Evolutionary conservation across 140 eudicot genomes (phyloP), one percentile per base, ranked within the genome.

Genomic region (Anethum foeniculum): DNA sequence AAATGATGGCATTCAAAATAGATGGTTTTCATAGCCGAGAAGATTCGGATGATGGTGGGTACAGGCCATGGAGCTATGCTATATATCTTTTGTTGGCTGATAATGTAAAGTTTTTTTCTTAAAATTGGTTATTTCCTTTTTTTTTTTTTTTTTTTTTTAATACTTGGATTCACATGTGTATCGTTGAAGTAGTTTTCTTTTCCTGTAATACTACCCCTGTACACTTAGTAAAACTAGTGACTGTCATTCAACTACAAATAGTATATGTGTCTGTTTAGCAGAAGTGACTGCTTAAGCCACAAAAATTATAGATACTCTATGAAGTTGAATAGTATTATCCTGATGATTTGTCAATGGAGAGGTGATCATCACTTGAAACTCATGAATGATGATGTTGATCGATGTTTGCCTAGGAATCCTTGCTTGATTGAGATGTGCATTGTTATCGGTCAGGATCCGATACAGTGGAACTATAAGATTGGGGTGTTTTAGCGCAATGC

Each of bases 41-140:
- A 75, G 43, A 75, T 46, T 75, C 64, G 43, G 64, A 75, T 14
- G 62, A 47, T 75, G 79, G 60, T 75, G 60, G 79, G 64, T 47
- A 28, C 51, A 44, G 43, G 43, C n/a, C 11, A 39, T 43, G 60
- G 77, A 75, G 41, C 78, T 75, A 47, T 27, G 79, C 41, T 47
- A 27, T 16, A 75, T 75, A 18, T 75, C 78, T 25, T 75, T 46
- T 44, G 79, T 75, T 75, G 43, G 60, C 32, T 75, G 58, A 47
- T 10, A 9, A 14, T 75, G 79, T 75, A 75, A 47, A 75, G 60
- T 27, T 75, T 28, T 75, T 47, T 46, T 74, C 12, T 23, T 44
- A 11, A 15, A 5, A 27, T 74, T 74, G 38, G 12, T 74, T 74
- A 34, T 39, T 43, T 23, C 23, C 39, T 13, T 65, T 13, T 28